Evolutionary conservation across 805 yeast genomes (phyloP).

Genomic region (Candida argentea): DNA sequence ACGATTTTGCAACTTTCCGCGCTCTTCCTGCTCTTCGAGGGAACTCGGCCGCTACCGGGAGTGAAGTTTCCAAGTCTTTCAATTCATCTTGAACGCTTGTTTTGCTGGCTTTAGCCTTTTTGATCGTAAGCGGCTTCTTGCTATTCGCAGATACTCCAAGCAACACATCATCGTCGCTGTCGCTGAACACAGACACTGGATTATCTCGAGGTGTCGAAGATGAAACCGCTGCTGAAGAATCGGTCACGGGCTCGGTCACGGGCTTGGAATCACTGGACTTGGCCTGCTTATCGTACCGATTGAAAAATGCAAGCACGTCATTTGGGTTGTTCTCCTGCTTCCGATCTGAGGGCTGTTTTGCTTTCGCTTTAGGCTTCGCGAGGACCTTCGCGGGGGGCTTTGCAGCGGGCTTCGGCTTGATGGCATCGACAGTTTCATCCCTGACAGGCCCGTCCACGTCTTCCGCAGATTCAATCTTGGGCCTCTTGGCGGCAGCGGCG

Average conservation of each 20-base stretch:
- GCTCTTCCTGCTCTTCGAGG: no score
- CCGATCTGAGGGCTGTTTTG: slow-evolving; percentile 1
- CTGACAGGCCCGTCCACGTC: slow-evolving; percentile 3
- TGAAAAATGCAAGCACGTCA: no score
- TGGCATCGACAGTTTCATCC: no score
- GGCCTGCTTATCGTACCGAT: no score
- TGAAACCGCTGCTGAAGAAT: no score
- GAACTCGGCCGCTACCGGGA: no score
- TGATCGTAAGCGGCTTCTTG: slow-evolving; percentile 1
- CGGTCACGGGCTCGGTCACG: no score
- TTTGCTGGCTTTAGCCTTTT: no score
- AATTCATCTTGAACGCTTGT: slow-evolving; percentile 17
- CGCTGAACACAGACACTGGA: slow-evolving; percentile 3
- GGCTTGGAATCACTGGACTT: no score
- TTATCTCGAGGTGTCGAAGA: no score
- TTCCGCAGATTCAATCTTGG: slow-evolving; percentile 5
- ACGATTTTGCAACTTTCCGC: no score
- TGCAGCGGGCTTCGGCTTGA: slow-evolving; percentile 4
- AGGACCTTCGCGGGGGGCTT: slow-evolving; percentile 2
- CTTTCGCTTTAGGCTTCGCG: not conserved
- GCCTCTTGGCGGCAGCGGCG: no score
- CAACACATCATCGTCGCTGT: slow-evolving; percentile 25
- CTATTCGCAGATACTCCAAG: slow-evolving; percentile 1
- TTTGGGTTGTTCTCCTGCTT: not conserved
- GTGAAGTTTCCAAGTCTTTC: slow-evolving; percentile 11